Base-by-base conservation (phyloP, 116 monocot species). In the Posidonia oceanica region DNA sequence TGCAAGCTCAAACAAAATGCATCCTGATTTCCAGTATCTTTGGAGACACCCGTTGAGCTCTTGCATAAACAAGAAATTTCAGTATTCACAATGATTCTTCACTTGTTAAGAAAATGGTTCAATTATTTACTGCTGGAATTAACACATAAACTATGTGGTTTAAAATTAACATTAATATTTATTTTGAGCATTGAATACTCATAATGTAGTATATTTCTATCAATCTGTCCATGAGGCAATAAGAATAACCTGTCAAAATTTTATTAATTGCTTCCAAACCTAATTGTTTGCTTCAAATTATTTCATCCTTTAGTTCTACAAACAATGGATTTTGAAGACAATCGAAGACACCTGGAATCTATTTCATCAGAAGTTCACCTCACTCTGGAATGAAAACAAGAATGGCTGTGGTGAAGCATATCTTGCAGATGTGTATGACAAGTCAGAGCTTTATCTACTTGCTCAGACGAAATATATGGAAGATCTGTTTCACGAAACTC, bases 371-470 rank as follows among this genome's bases (percentile, higher is more conserved):
- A 91, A 87, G 71, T 97, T 97, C 68, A 55, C 77, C 55, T 71
- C 81, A 48, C 74, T 91, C 52, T 97, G 96, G 96, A 75, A 88
- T 78, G 71, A 91, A 64, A 79, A 91, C 70, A 83, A 83, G 69
- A 66, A 94, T 75, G 83, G 80, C 52, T 63, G 76, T 73, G 96
- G 96, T 42, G 92, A 97, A 55, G 91, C 91, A 40, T 97, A 91
- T 77, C 89, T 74, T 62, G 36, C 36, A 13, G 69, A 68, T 64
- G 76, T 97, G 78, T 97, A 85, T 69, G 82, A 85, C 55, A 83
- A 72, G 0, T 61, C 83, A 63, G 75, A 87, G 18, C 75, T 97
- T 69, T 75, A 60, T 57, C 6, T 66, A 2, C 72, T 76, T 69
- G 89, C 74, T 21, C 97, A 89, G 80, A 78, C 80, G 59, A 87